Evolutionary conservation across 192 early-diverging fungal species (phyloP), one percentile per base, ranked within the genome.

Genomic region (Fimicolochytrium jonesii): DNA sequence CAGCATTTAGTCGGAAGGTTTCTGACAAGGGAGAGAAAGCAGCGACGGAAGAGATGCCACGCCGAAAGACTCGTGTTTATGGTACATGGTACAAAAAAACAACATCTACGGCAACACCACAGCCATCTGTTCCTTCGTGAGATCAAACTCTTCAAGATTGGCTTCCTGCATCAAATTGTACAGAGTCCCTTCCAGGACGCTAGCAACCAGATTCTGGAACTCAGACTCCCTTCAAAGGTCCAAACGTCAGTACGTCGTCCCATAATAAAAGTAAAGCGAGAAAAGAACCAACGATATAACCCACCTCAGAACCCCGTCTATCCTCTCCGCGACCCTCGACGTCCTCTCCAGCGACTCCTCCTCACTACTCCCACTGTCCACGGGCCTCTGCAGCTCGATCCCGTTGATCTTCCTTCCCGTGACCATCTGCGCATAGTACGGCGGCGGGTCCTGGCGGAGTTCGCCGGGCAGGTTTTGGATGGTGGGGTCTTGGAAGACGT

Each of bases 151-250:
- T 7, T 62, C 70, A 13, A 55, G 59, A 23, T 75, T 66, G 2
- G 68, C 69, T 52, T 82, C 80, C 54, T 82, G 80, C 60, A 82
- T 72, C 2, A 82, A 29, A 57, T 82, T 82, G 67, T 63, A 81
- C 5, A 82, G 18, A 0, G 80, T 82, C 13, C 76, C 69, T 57
- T 82, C 80, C 31, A 82, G 56, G n/a, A 72, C 60, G 13, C 39
- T 44, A 49, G 80, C 80, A 5, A 78, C 59, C 22, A 61, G 32
- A 52, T 73, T 80, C 34, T 76, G 72, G 43, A 82, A 79, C 22
- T 81, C 72, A n/a, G 33, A 18, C 23, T 55, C 3, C n/a, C 41
- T 43, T n/a, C n/a, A n/a, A n/a, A n/a, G n/a, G n/a, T n/a, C n/a
- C n/a, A n/a, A n/a, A n/a, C n/a, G n/a, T n/a, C n/a, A n/a, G n/a